Percentiles rank a stretch among this genome's conserved stretches.
These are phyloP conservation scores for Angomonas deanei DNA, from an alignment of 208 protist genomes.

Conservation along the genomic window DNA sequence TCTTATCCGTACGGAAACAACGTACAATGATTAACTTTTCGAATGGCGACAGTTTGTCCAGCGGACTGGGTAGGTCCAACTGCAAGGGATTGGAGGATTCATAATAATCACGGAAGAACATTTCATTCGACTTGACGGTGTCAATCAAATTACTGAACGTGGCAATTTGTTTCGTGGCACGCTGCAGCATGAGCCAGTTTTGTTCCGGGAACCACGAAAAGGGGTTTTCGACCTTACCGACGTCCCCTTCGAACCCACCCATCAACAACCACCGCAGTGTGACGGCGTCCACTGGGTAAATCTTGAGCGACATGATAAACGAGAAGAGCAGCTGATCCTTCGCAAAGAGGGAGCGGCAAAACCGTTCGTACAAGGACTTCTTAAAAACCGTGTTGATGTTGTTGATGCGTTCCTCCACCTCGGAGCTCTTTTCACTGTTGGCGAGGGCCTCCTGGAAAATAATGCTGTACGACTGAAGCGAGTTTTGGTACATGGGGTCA, in stretches of 20 bases:
- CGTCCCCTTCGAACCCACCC: conserved; percentile 70
- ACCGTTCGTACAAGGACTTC: conserved; percentile 75
- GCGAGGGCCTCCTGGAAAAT: conserved; percentile 93
- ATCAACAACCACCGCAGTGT: conserved; percentile 91
- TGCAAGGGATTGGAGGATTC: conserved; percentile 81
- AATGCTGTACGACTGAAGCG: conserved; percentile 93
- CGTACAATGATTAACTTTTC: conserved; percentile 91
- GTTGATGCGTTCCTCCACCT: conserved; percentile 73
- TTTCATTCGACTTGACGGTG: conserved; percentile 38
- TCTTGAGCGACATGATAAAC: conserved; percentile 93
- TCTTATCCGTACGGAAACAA: conserved; percentile 94
- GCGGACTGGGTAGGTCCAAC: conserved; percentile 61
- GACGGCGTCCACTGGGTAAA: conserved; percentile 82
- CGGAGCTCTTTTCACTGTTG: conserved; percentile 68
- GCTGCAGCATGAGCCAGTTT: conserved; percentile 84
- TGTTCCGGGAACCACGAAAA: conserved; percentile 81
- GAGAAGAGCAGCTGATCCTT: conserved; percentile 93
- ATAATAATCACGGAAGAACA: conserved; percentile 78
- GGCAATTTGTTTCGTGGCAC: conserved; percentile 63
- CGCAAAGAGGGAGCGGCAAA: conserved; percentile 93
- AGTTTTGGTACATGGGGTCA: conserved; percentile 98
- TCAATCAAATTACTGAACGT: conserved; percentile 37
- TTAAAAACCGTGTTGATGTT: conserved; percentile 87
- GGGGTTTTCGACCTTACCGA: conserved; percentile 28
- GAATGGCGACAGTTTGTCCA: conserved; percentile 56